These are phyloP conservation scores for Mortierella sp. DNA, from an alignment of 371 early-diverging fungal genomes.

Conservation along the genomic window DNA sequence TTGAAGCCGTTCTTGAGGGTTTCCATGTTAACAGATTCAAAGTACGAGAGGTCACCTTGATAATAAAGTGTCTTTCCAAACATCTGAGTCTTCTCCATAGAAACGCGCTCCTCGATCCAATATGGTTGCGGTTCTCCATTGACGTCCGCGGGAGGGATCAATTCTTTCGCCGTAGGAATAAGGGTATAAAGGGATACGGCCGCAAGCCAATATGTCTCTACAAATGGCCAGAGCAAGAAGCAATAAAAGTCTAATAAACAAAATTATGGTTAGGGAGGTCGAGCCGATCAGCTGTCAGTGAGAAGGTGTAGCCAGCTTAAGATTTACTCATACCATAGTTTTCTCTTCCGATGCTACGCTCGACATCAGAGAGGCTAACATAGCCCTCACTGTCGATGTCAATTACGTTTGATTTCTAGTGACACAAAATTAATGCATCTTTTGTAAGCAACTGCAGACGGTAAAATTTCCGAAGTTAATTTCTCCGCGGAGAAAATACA, in stretches of 20 bases:
- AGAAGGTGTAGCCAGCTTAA: background rate
- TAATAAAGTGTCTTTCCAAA: slow-evolving; percentile 88
- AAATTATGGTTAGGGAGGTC: too few relatives aligned
- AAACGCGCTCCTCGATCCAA: slow-evolving; percentile 80
- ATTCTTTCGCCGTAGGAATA: slow-evolving; percentile 30
- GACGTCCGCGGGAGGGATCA: slow-evolving; percentile 27
- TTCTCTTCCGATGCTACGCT: slow-evolving; percentile 84
- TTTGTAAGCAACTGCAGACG: slow-evolving; percentile 29
- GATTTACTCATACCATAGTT: slow-evolving; percentile 72
- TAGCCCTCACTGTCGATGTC: slow-evolving; percentile 66
- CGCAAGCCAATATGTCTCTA: slow-evolving; percentile 91
- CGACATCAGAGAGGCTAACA: slow-evolving; percentile 72
- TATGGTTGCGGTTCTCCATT: slow-evolving; percentile 38
- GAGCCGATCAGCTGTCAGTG: too few relatives aligned
- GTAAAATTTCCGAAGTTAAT: background rate
- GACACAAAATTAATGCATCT: slow-evolving; percentile 15
- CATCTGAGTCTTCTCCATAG: slow-evolving; percentile 78
- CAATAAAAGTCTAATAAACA: slow-evolving; percentile 81
- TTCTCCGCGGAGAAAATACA: slow-evolving; percentile 27
- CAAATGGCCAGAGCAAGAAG: slow-evolving; percentile 90
- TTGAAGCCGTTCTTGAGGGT: slow-evolving; percentile 83
- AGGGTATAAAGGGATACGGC: slow-evolving; percentile 52
- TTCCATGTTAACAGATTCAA: slow-evolving; percentile 91
- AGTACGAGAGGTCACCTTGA: slow-evolving; percentile 84
- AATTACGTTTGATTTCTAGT: slow-evolving; percentile 68